Evolutionary conservation across 768 basidiomycete genomes (phyloP), one percentile per base, ranked within the genome.

Genomic region (Lentinula sp.): DNA sequence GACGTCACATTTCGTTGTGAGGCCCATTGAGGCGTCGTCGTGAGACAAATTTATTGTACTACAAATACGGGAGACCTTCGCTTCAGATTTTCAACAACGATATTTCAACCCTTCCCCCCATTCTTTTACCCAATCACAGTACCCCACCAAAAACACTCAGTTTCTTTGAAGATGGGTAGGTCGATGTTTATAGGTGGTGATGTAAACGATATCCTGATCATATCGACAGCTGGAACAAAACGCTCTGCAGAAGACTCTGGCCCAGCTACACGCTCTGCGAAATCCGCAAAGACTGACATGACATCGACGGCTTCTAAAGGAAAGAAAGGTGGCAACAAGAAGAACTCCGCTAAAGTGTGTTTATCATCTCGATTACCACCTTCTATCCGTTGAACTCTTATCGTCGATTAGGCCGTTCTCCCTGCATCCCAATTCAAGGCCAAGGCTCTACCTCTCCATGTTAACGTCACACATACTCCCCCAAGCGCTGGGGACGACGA

Each of bases 371-470:
- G 32, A 9, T 39, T n/a, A 23, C 34, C 7, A 15, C 35, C 10
- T 11, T 15, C 34, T 37, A 50, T 34, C 35, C n/a, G 28, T 28
- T 28, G 28, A 28, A 28, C 52, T 10, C 46, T 28, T 39, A 11
- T 60, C 35, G 50, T 28, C n/a, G 37, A 56, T 18, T 67, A 85
- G 82, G 70, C 78, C 0, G 74, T 75, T 40, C 69, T 86, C 49
- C 71, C 82, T 4, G 73, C 78, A 1, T 73, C 81, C 1, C 69
- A 74, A 9, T 91, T 91, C 76, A 85, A 81, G 65, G 72, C 78
- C n/a, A 80, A 80, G 60, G 91, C 90, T 7, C 71, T 84, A 15
- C 89, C 91, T 2, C 71, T 93, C 7, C 84, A 91, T 65, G 74
- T 88, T 56, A 82, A 80, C 66, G 67, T 91, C 57, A 88, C 87